phyloP scores from a whole-genome alignment of 768 basidiomycete species.

The Boletus edulis region DNA sequence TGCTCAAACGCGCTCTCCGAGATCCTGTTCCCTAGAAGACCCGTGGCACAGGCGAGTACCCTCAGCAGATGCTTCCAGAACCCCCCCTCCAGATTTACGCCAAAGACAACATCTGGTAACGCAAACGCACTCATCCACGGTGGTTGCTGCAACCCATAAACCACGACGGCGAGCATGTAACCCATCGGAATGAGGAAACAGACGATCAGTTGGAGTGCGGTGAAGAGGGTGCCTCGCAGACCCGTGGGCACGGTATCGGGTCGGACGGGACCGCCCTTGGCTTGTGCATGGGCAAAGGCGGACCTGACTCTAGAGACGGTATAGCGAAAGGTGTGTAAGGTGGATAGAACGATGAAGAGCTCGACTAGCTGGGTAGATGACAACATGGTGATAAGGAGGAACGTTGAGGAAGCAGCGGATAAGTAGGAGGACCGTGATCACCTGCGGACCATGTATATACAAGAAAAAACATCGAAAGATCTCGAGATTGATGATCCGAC shows the following conservation, averaged over 20 bases:
- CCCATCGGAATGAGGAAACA: neutral
- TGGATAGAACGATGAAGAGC: neutral
- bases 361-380: neutral
- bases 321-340: neutral
- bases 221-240: neutral
- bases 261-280: neutral
- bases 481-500: no score
- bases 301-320: neutral
- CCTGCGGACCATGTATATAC: no score
- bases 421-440: no score
- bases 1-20: slow-evolving; percentile 2
- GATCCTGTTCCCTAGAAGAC: neutral
- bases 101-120: neutral
- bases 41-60: neutral
- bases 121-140: neutral
- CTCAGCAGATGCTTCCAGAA: neutral
- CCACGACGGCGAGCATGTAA: neutral
- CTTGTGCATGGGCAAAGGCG: neutral
- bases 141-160: neutral
- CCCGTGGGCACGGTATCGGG: neutral
- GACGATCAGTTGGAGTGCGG: neutral
- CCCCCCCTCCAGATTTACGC: neutral
- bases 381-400: neutral
- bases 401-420: no score
- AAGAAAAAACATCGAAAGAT: no score